Base-by-base conservation (phyloP, 148 eudicot genomes). In the Diospyros lotus region DNA sequence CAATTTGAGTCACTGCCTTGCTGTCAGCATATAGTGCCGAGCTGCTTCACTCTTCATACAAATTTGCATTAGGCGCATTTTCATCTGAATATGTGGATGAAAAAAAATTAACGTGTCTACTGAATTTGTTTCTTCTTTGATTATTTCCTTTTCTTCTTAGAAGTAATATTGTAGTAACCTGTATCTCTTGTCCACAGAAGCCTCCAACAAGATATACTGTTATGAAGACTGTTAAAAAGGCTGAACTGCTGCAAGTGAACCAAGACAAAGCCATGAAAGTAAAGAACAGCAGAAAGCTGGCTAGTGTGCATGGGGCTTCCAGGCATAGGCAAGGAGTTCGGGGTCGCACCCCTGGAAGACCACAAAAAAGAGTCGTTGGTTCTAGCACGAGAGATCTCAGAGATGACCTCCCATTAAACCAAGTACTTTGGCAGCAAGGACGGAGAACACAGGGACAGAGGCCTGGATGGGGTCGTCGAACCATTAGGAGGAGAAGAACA, bases 341-440 rank as follows among this genome's bases (percentile, higher is more conserved):
- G 18, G 90, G 93, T 4, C 86, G 94, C 62, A 73, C 82, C 17
- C 93, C 91, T 64, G 88, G 96, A 43, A 83, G 82, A 76, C 77
- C 84, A 7, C 96, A 85, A 73, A 90, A 86, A 81, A 80, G 82
- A 69, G 81, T 77, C 72, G 28, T 6, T 10, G 79, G 87, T 45
- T 66, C 87, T 45, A 73, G 81, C 46, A 81, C 78, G 72, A 68
- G 64, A 76, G 77, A 70, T 71, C 18, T 66, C 10, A 77, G 71
- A 70, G 83, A 54, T 18, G 69, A 67, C 3, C 84, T 78, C 63
- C 76, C 88, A 60, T 73, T 80, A 13, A 80, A 83, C 42, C 87
- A 83, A 61, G 82, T 77, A 66, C 79, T 89, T 40, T 78, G 81
- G 66, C 91, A 93, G 89, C 93, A 89, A 68, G 84, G 82, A 68